Conservation (phyloP, 2,329 filamentous ascomycete species). For the Cladosporium colombiae region DNA sequence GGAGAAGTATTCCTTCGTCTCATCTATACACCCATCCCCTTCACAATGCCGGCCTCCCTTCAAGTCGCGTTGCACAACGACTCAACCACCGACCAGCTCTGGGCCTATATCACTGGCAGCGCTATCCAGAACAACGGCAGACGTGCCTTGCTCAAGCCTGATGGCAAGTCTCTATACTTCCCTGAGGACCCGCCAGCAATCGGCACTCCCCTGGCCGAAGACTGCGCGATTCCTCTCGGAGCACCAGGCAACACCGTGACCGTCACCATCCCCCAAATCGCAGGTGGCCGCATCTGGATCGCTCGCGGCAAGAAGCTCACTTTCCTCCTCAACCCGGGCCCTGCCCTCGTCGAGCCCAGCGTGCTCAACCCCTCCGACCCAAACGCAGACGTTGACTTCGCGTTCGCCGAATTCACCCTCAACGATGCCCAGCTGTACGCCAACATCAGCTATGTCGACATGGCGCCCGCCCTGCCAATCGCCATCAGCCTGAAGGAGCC, state of each 20-base stretch:
- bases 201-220: constrained; percentile 36
- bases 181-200: constrained; percentile 35
- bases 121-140: constrained; percentile 38
- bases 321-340: constrained; percentile 39
- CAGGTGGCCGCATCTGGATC: constrained; percentile 43
- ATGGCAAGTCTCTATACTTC: constrained; percentile 40
- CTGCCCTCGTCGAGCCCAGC: constrained; percentile 39
- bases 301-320: constrained; percentile 36
- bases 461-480: constrained; percentile 45
- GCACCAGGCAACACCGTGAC: constrained; percentile 35
- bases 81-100: constrained; percentile 34
- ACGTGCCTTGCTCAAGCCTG: constrained; percentile 37
- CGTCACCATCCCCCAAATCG: constrained; percentile 40
- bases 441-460: constrained; percentile 45
- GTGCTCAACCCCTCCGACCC: constrained; percentile 45
- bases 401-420: constrained; percentile 52
- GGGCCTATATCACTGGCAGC: constrained; percentile 41
- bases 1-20: neutral
- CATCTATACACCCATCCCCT: neutral
- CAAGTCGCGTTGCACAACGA: constrained; percentile 40
- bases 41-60: constrained; percentile 39
- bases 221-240: constrained; percentile 41
- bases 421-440: constrained; percentile 51
- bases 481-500: constrained; percentile 41
- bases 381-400: constrained; percentile 48